Evolutionary conservation across 1,284 basidiomycete species (phyloP), one percentile per base, ranked within the genome.

Genomic region (Moesziomyces antarcticus): DNA sequence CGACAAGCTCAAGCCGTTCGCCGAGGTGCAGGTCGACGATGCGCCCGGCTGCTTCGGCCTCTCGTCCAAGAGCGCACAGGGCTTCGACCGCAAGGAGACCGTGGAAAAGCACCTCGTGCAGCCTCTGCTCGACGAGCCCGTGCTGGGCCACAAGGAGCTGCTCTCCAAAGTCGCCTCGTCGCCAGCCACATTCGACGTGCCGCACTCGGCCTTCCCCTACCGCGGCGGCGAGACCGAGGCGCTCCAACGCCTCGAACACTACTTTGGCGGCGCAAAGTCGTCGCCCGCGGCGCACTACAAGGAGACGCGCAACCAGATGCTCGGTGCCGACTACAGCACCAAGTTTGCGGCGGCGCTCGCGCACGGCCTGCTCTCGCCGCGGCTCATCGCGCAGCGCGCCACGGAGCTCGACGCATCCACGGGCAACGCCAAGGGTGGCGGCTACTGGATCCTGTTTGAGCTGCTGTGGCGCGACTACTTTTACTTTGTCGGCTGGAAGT

Each of bases 391-490:
- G 0, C 55, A 77, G 18, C 54, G 55, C 20, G 77, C 78, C 0
- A 59, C 37, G 22, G 50, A 74, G 25, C 59, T 81, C 41, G 79
- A 80, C 56, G 51, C 20, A 0, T n/a, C 43, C 25, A 66, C 65
- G 7, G 33, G 56, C 16, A 35, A 21, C 10, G 7, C 37, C 50
- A 70, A 73, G 16, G 64, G 54, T 5, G 79, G 78, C 10, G 78
- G 78, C 11, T 80, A 80, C 56, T 80, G 79, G 79, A 75, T 81
- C 60, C 42, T 78, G 16, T 81, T 81, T 35, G 79, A 81, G 48
- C 69, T 81, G 0, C 67, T 81, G 4, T 81, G 79, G 79, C 56
- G 78, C 14, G 79, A 81, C 56, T 81, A 79, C 67, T 93, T 27
- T 90, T 78, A 64, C 59, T 78, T 65, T 58, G 78, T 81, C 43